A percentile compares a stretch with the other conserved stretches of the same genome.
These are phyloP conservation scores for Globisporangium cylindrosporum DNA, from an alignment of 352 stramenopile species.

Conservation along the genomic window DNA sequence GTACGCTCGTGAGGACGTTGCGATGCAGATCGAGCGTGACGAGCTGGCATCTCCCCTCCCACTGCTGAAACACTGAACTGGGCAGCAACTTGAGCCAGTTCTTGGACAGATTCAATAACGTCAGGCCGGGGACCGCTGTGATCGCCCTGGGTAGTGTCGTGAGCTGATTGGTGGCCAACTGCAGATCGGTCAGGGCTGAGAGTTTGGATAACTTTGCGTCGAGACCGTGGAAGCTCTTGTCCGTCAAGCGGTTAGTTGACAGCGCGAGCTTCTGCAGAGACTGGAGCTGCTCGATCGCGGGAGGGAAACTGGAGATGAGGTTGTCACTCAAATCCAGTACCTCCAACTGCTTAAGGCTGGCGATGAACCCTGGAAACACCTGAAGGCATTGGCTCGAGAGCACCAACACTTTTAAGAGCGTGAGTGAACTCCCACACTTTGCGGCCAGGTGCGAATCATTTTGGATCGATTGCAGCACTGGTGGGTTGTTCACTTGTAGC, in stretches of 20 bases:
- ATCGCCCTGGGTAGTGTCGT: constrained; percentile 18
- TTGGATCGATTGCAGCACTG: constrained; percentile 9
- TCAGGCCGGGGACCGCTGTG: constrained; percentile 17
- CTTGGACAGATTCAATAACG: constrained; percentile 31
- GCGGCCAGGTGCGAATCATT: background rate
- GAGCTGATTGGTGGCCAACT: constrained; percentile 32
- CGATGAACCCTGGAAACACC: constrained; percentile 25
- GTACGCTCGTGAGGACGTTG: constrained; percentile 36
- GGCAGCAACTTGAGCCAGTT: constrained; percentile 32
- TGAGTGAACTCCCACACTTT: constrained; percentile 7
- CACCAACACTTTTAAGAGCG: constrained; percentile 17
- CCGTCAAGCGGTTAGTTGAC: constrained; percentile 15
- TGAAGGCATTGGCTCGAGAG: constrained; percentile 20
- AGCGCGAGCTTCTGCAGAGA: constrained; percentile 21
- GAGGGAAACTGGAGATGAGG: constrained; percentile 17
- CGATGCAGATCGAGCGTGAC: constrained; percentile 34
- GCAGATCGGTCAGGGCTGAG: constrained; percentile 23
- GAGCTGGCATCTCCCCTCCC: constrained; percentile 23
- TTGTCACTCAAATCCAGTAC: constrained; percentile 40
- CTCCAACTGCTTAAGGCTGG: constrained; percentile 18
- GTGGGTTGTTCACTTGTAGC: constrained; percentile 18
- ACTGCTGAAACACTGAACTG: constrained; percentile 15
- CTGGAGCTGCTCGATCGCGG: constrained; percentile 21
- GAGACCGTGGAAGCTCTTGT: constrained; percentile 17
- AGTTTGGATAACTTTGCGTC: constrained; percentile 6